Conservation (phyloP, 2,329 filamentous ascomycete species). For the Sordariomycetes sp. region DNA sequence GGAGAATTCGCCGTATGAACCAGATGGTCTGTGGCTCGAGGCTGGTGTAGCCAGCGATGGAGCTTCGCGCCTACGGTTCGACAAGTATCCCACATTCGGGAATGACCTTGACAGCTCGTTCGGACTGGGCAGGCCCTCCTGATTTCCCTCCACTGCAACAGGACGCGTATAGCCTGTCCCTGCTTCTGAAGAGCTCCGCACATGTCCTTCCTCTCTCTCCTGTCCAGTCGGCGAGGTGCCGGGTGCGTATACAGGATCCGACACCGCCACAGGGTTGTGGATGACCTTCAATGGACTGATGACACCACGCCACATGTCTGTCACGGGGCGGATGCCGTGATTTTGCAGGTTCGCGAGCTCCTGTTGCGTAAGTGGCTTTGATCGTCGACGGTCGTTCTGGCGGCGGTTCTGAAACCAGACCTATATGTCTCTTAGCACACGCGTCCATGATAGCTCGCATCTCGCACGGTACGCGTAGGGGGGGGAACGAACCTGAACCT, state of each 20-base stretch:
- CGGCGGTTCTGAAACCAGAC: constrained; percentile 97
- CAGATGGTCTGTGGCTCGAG: background rate
- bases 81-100: background rate
- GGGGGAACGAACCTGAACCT: constrained; percentile 71
- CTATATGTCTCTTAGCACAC: too few species aligned
- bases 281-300: background rate
- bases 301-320: background rate
- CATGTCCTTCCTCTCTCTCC: background rate
- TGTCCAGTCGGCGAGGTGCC: background rate
- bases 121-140: background rate
- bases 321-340: constrained; percentile 5
- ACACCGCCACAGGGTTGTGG: constrained; percentile 1
- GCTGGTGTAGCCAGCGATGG: background rate
- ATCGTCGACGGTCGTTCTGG: constrained; percentile 86
- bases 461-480: too few species aligned
- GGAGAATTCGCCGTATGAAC: background rate
- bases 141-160: too few species aligned
- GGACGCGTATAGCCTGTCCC: background rate
- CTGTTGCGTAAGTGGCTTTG: constrained; percentile 69
- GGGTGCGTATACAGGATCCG: background rate
- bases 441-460: too few species aligned
- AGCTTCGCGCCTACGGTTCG: background rate
- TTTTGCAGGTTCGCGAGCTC: constrained; percentile 58
- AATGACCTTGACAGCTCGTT: background rate
- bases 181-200: constrained; percentile 2